Evolutionary conservation across 2,329 filamentous ascomycete genomes (phyloP).

Genomic region (Sarocladiaceae sp.): DNA sequence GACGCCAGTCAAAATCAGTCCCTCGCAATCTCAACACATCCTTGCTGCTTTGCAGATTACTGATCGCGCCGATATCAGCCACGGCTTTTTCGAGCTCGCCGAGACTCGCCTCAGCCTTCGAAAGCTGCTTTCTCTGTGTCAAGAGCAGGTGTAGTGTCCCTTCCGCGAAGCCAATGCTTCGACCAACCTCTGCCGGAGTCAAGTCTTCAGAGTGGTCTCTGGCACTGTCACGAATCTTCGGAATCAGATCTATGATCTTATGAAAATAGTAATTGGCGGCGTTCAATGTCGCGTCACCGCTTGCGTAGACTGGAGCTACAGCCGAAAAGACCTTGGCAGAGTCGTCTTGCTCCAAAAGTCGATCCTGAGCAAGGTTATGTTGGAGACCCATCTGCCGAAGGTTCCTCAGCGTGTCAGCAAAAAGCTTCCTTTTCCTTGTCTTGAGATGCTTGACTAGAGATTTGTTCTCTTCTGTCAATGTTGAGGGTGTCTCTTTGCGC

Average conservation of each 20-base stretch:
- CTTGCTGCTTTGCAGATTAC: slow-evolving; percentile 17
- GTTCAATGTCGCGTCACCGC: slow-evolving; percentile 16
- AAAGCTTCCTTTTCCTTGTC: slow-evolving; percentile 80
- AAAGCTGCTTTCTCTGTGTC: slow-evolving; percentile 50
- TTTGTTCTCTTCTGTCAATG: slow-evolving; percentile 84
- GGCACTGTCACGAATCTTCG: slow-evolving; percentile 58
- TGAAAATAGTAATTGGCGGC: slow-evolving; percentile 69
- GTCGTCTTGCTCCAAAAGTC: slow-evolving; percentile 67
- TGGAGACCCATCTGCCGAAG: slow-evolving; percentile 86
- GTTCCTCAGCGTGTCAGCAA: slow-evolving; percentile 78
- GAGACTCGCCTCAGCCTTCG: slow-evolving; percentile 30
- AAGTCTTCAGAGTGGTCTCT: slow-evolving; percentile 79
- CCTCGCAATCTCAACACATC: slow-evolving; percentile 16
- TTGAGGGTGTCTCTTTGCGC: slow-evolving; percentile 73
- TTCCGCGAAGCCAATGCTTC: slow-evolving; percentile 81
- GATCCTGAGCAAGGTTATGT: slow-evolving; percentile 69
- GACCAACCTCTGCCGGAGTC: slow-evolving; percentile 68
- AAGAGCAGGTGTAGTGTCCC: slow-evolving; percentile 66
- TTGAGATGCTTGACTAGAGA: slow-evolving; percentile 81
- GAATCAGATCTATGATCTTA: slow-evolving; percentile 67
- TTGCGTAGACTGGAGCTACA: slow-evolving; percentile 34
- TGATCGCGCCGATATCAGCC: slow-evolving; percentile 29
- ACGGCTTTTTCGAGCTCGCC: slow-evolving; percentile 32
- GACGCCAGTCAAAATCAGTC: slow-evolving; percentile 18
- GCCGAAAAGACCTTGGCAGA: slow-evolving; percentile 62